Evolutionary conservation across 2,329 filamentous ascomycete genomes (phyloP), one percentile per base, ranked within the genome.

Genomic region (Aspergillus jensenii): DNA sequence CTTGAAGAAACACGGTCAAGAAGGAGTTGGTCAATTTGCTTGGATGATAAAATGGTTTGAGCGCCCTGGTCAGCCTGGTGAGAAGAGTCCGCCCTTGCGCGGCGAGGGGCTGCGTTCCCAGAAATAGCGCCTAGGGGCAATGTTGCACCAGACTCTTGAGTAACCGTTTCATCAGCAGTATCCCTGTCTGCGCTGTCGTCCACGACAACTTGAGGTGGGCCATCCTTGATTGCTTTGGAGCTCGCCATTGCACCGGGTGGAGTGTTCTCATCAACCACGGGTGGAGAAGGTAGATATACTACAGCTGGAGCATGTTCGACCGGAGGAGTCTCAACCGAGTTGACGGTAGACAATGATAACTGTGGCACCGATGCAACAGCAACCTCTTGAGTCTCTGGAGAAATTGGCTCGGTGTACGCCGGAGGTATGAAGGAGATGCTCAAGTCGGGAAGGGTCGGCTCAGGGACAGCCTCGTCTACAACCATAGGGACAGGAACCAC

Each of bases 11-110:
- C 69, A 65, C 84, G 86, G 54, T 82, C 80, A 63, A 83, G 82
- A 56, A 96, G 76, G 68, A 96, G 81, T 55, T 86, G 83, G 65
- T 96, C 92, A 62, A 96, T 91, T 56, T 89, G 87, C 50, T 89
- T 85, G 0, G 90, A 85, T n/a, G 91, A 96, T 31, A 97, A 80
- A 40, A 88, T 82, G 23, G 93, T 97, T 76, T 97, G 93, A 14
- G 90, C 89, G 53, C 87, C 85, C 64, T 89, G 88, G 67, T 96
- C 91, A 19, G 81, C 78, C 60, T 82, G 88, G 55, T 77, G 73
- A 41, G 70, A 72, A 17, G 65, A 67, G 21, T 58, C 62, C n/a
- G 63, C 60, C 55, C 52, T 68, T 25, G 62, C 49, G 44, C 69
- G 68, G 23, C 68, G 67, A 25, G 68, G 62, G 27, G 69, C 61